Evolutionary conservation across 2,329 filamentous ascomycete species (phyloP).

Genomic region (Ustulina deusta): DNA sequence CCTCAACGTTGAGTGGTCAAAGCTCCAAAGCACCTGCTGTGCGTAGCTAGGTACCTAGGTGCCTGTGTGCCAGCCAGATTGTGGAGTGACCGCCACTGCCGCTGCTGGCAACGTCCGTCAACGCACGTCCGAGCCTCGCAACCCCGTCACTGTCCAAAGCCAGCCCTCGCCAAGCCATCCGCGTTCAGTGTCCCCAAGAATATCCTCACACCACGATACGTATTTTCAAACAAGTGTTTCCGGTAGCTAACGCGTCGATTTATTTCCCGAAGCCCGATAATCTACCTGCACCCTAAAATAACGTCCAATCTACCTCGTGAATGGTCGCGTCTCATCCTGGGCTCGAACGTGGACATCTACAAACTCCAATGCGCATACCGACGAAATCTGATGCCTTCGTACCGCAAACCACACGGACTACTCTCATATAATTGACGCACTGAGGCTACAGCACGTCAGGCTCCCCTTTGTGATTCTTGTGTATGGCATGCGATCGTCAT

Average conservation of each 20-base stretch:
- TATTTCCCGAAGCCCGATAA: not conserved
- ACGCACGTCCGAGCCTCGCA: constrained; percentile 35
- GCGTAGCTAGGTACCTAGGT: not conserved
- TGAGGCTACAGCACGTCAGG: not conserved
- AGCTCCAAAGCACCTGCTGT: constrained; percentile 18
- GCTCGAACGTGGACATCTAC: constrained; percentile 7
- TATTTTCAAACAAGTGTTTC: constrained; percentile 22
- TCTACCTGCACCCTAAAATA: not conserved
- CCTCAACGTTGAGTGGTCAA: constrained; percentile 15
- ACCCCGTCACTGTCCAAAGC: constrained; percentile 26
- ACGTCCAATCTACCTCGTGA: not conserved
- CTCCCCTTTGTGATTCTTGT: constrained; percentile 3
- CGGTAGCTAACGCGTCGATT: constrained; percentile 41
- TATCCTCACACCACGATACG: constrained; percentile 5
- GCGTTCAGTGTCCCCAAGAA: constrained; percentile 22
- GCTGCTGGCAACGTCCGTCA: constrained; percentile 29
- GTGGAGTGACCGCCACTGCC: constrained; percentile 19
- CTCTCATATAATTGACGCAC: constrained; percentile 18
- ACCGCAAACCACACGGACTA: constrained; percentile 15
- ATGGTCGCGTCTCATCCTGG: constrained; percentile 33
- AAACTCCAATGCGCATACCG: constrained; percentile 27
- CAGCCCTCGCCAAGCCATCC: constrained; percentile 33
- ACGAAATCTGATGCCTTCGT: constrained; percentile 28
- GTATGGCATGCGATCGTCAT: constrained; percentile 34
- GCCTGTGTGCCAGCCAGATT: constrained; percentile 1